phyloP scores from a whole-genome alignment of 164 flowering plant genomes.

The Stephania cephalantha region DNA sequence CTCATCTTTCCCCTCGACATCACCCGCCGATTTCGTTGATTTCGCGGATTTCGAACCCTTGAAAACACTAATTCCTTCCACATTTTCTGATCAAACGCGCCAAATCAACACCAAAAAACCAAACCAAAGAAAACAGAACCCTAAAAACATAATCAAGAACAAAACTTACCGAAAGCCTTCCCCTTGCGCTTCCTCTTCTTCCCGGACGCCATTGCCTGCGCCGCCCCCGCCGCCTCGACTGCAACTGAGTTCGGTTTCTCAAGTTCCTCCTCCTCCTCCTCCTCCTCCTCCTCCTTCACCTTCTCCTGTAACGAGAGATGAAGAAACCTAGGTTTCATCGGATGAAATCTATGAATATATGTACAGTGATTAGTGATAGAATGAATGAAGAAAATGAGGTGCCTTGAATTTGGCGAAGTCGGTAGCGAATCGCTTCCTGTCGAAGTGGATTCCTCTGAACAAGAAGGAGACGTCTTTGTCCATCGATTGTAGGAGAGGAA shows the following conservation, averaged over 20 bases:
- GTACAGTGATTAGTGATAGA: background rate
- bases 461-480: constrained; percentile 34
- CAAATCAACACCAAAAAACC: constrained; percentile 6
- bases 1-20: constrained; percentile 21
- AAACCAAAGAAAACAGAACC: background rate
- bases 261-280: constrained; percentile 25
- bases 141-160: background rate
- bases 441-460: constrained; percentile 57
- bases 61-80: constrained; percentile 71
- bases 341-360: no score
- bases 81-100: constrained; percentile 27
- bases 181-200: constrained; percentile 54
- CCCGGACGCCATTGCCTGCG: constrained; percentile 9
- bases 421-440: constrained; percentile 51
- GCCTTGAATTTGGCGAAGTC: constrained; percentile 65
- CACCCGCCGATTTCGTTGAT: constrained; percentile 14
- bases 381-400: background rate
- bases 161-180: constrained; percentile 24
- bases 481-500: background rate
- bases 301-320: no score
- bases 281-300: constrained; percentile 40
- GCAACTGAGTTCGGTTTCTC: constrained; percentile 23
- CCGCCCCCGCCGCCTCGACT: constrained; percentile 17
- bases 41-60: constrained; percentile 36
- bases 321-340: no score